A percentile compares a stretch with the other conserved stretches of the same genome.
phyloP scores from a whole-genome alignment of 2,329 filamentous ascomycete genomes.

The Cadophora sp. region DNA sequence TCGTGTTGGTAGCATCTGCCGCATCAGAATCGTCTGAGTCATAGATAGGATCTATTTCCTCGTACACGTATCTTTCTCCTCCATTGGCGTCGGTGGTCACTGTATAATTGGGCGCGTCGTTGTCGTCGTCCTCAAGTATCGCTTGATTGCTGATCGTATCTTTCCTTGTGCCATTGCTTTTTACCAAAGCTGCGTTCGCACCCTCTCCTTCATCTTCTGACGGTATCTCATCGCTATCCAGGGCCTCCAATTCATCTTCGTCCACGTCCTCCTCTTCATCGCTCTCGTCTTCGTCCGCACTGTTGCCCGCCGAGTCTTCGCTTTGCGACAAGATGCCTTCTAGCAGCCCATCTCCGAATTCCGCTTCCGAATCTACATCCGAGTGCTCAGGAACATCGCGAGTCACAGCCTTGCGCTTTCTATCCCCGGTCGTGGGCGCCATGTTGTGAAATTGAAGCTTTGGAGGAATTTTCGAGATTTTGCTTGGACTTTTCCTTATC shows the following conservation, averaged over 20 bases:
- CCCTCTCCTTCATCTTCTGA: constrained; percentile 47
- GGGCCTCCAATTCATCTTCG: constrained; percentile 48
- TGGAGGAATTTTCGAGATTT: not conserved
- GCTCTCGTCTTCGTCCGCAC: constrained; percentile 52
- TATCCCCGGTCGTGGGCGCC: constrained; percentile 37
- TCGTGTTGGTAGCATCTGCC: constrained; percentile 82
- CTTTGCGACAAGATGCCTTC: constrained; percentile 63
- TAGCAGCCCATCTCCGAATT: constrained; percentile 61
- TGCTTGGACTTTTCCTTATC: not conserved
- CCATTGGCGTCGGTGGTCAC: constrained; percentile 86
- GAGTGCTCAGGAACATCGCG: constrained; percentile 56
- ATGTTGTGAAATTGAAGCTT: constrained; percentile 34
- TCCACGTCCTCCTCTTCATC: constrained; percentile 52
- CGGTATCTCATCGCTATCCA: constrained; percentile 58
- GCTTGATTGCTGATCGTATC: constrained; percentile 26
- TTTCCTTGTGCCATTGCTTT: constrained; percentile 48
- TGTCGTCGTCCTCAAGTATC: constrained; percentile 42
- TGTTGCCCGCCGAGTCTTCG: constrained; percentile 62
- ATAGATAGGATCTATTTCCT: constrained; percentile 92
- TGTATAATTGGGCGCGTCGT: constrained; percentile 56
- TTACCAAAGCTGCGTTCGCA: constrained; percentile 48
- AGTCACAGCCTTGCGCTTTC: constrained; percentile 69
- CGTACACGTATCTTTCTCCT: constrained; percentile 87
- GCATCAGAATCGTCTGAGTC: constrained; percentile 95
- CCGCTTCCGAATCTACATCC: constrained; percentile 63